These are phyloP conservation scores for Beauveria brongniartii DNA, from an alignment of 2,329 filamentous ascomycete genomes.

Conservation along the genomic window DNA sequence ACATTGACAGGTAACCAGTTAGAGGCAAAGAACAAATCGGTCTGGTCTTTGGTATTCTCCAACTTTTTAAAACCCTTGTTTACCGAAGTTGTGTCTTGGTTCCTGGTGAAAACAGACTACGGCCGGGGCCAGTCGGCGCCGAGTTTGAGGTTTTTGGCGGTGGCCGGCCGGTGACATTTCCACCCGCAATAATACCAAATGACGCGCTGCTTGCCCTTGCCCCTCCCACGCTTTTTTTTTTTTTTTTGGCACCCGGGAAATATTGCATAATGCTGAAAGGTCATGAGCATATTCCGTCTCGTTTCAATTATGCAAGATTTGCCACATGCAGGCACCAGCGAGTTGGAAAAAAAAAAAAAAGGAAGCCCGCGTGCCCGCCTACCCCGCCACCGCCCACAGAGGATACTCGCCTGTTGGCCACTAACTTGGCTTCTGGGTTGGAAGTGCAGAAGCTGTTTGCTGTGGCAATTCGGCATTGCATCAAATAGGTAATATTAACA, in stretches of 20 bases:
- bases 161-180: background rate
- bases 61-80: background rate
- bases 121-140: background rate
- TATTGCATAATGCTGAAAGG: background rate
- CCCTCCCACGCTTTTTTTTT: background rate
- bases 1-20: background rate
- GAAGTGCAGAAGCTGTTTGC: too few species aligned
- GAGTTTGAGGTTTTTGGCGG: background rate
- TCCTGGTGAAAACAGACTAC: background rate
- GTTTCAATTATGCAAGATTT: constrained; percentile 6
- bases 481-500: background rate
- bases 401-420: background rate
- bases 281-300: constrained; percentile 7
- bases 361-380: background rate
- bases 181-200: background rate
- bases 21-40: too few species aligned
- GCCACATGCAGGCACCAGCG: background rate
- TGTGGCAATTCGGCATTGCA: background rate
- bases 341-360: background rate
- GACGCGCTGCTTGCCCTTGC: background rate
- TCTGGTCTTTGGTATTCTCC: background rate
- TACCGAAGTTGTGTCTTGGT: background rate
- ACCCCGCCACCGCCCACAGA: background rate
- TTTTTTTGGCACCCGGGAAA: background rate
- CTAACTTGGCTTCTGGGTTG: background rate